Evolutionary conservation across 176 grass and related monocot genomes (phyloP), one percentile per base, ranked within the genome.

Genomic region (Pharus latifolius): DNA sequence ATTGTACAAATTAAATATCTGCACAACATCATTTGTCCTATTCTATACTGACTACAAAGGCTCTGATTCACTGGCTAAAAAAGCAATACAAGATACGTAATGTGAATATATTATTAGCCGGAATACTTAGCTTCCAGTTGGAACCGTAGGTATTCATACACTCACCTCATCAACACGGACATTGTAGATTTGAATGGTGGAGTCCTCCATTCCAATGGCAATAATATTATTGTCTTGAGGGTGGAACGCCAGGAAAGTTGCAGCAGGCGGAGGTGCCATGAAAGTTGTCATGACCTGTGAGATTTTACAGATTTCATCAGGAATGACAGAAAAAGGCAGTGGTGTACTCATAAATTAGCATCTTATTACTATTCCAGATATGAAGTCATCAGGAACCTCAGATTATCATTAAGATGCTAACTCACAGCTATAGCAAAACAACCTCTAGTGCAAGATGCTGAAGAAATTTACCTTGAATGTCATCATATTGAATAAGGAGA

Each of bases 221-320:
- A 99, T 95, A 33, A 99, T 95, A 88, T 99, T 99, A 74, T 99
- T 99, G 68, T 99, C 96, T 71, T 99, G 96, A 40, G 96, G 96
- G 74, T 99, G 96, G 65, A 99, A 99, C 10, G 96, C 90, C 3
- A 99, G 69, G 55, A 95, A 99, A 60, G 90, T 95, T 35, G 96
- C 96, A 40, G 96, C 96, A 61, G 96, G 96, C 10, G 96, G 87
- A 18, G 96, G 96, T 11, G 96, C 71, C 96, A 99, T 99, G 65
- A 99, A 99, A 32, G 96, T 99, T 73, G 96, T 99, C 96, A 99
- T 99, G 19, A 99, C 90, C 90, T 99, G 73, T 56, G 6, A 69
- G 3, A 78, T 63, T 48, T 34, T 64, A 55, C 13, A 41, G 12
- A 32, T 73, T 37, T 16, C 55, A 48, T 29, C 14, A 37, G 6